Conservation (phyloP, 176 grass and related monocot species). For the Poa pratensis region DNA sequence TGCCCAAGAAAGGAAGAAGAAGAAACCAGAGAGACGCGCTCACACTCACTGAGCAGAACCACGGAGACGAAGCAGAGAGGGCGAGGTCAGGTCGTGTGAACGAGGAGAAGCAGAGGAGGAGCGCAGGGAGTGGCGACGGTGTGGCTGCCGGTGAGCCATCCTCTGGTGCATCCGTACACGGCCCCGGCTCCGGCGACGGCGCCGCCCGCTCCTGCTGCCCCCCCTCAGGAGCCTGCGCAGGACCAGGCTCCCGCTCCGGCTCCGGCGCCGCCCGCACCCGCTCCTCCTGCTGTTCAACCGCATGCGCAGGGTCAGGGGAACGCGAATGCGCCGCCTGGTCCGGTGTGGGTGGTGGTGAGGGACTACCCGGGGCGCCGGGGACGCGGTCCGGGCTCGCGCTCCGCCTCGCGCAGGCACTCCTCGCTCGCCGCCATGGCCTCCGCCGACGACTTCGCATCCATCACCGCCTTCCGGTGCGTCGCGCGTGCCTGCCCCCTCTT, state of each 20-base stretch:
- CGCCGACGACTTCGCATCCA: constrained; percentile 69
- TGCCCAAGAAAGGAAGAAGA: no score
- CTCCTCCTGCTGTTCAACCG: no score
- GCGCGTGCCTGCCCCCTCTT: not conserved
- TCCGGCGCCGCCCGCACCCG: no score
- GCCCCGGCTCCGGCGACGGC: not conserved
- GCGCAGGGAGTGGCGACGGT: not conserved
- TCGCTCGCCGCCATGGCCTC: constrained; percentile 74
- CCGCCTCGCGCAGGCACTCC: constrained; percentile 66
- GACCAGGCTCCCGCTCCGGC: no score
- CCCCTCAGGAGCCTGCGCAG: no score
- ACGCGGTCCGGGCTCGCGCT: constrained; percentile 27
- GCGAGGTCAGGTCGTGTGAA: no score
- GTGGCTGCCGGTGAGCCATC: not conserved
- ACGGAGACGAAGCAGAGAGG: no score
- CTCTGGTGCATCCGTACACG: not conserved
- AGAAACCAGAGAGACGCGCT: no score
- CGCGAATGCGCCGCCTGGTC: constrained; percentile 52
- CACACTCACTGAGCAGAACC: no score
- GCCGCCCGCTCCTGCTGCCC: not conserved
- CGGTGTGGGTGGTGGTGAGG: constrained; percentile 54
- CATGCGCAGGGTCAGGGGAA: not conserved
- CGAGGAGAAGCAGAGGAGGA: no score
- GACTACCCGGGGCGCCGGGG: constrained; percentile 59
- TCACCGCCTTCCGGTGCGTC: constrained; percentile 80